Percentiles rank a stretch among this genome's conserved stretches.
These are phyloP conservation scores for Fusarium acutatum DNA, from an alignment of 2,329 filamentous ascomycete species.

Conservation along the genomic window DNA sequence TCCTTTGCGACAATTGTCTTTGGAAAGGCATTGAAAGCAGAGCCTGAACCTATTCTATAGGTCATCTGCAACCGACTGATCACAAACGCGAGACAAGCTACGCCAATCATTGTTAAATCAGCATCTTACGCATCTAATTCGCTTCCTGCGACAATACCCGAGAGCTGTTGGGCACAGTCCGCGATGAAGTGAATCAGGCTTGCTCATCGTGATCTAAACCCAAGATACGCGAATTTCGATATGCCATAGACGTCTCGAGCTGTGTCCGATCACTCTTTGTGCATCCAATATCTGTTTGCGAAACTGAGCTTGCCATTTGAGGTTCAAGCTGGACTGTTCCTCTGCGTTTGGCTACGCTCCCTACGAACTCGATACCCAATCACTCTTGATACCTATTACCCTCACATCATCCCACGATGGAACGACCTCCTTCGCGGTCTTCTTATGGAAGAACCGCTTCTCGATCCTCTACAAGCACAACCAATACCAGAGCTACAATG, in stretches of 20 bases:
- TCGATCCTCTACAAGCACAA: conserved; percentile 55
- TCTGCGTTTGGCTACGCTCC: not conserved
- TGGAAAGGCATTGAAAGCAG: not conserved
- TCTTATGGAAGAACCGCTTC: conserved; percentile 55
- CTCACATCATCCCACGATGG: conserved; percentile 39
- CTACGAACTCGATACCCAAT: not conserved
- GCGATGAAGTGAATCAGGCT: conserved; percentile 31
- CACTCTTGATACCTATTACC: not conserved
- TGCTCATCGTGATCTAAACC: conserved; percentile 14
- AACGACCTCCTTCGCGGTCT: conserved; percentile 41
- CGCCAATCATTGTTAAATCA: conserved; percentile 7
- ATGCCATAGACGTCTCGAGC: conserved; percentile 7
- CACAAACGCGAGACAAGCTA: conserved; percentile 5
- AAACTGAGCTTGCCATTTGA: not conserved
- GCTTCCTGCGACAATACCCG: conserved; percentile 19
- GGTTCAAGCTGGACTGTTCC: not conserved
- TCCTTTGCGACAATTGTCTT: conserved; percentile 4
- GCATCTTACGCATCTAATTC: conserved; percentile 13
- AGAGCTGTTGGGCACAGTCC: conserved; percentile 5
- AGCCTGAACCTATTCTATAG: not conserved
- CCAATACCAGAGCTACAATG: conserved; percentile 51
- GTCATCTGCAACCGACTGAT: not conserved
- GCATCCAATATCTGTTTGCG: not conserved
- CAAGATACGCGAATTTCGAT: conserved; percentile 16
- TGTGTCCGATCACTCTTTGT: not conserved